Base-by-base conservation (phyloP, 495 filamentous ascomycete genomes). In the Aspergillus steynii region DNA sequence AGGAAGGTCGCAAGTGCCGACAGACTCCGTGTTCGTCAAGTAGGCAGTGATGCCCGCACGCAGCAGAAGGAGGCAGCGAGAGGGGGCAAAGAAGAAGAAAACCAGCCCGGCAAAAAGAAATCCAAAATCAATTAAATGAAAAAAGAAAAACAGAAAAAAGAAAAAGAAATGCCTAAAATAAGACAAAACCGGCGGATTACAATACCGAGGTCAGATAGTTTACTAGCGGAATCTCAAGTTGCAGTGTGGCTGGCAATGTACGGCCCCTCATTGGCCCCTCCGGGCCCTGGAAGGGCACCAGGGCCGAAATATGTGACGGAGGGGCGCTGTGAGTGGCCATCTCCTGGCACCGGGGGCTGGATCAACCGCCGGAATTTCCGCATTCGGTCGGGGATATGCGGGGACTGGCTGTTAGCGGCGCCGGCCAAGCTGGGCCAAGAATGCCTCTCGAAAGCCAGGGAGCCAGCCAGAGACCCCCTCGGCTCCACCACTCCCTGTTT, bases 321-420 rank as follows among this genome's bases (percentile, higher is more conserved):
- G 29, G 47, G 42, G 37, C 48, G 32, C 47, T 57, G 50, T 65
- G 55, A 65, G 42, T 57, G 65, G 58, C 53, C 59, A 61, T 28
- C 51, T 57, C 46, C 37, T 57, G 49, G 49, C 53, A 59, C 61
- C 61, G 58, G 59, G 58, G 61, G 42, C 59, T 28, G 55, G 63
- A 68, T 65, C 61, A 50, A 29, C 63, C 59, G 45, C 55, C 46
- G 49, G 55, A 63, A 60, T 48, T 68, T 52, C 66, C 61, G 49
- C 28, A 61, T 64, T 61, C 50, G 61, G 66, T 27, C 20, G 29
- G 29, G 50, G 55, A 34, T 60, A 64, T 64, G 61, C 61, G 61
- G 61, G 57, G 61, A 49, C 61, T 55, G 50, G 20, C 57, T 46
- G 47, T 56, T 59, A 59, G 51, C 56, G 54, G 20, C 59, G 25